Conservation (phyloP, 139 green algal genomes). For the Nannochloris sp. region DNA sequence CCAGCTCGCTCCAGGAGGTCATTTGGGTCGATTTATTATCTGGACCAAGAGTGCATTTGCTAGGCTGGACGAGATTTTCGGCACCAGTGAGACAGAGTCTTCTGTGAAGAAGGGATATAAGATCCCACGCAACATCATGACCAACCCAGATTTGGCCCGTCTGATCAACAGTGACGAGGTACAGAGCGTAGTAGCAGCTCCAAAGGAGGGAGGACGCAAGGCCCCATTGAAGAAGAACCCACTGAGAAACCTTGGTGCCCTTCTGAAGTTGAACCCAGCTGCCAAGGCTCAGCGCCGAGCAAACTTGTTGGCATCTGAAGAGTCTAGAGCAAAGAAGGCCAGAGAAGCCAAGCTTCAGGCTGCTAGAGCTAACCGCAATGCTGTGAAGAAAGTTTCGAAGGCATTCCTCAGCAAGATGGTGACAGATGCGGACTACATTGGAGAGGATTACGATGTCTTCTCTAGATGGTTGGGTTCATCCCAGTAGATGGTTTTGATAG, state of each 20-base stretch:
- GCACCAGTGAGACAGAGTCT: slow-evolving; percentile 52
- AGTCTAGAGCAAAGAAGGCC: slow-evolving; percentile 30
- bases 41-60: slow-evolving; percentile 96
- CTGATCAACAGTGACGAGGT: slow-evolving; percentile 98
- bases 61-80: slow-evolving; percentile 86
- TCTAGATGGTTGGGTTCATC: slow-evolving; percentile 53
- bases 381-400: slow-evolving; percentile 32
- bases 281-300: slow-evolving; percentile 57
- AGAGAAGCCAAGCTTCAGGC: slow-evolving; percentile 34
- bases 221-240: slow-evolving; percentile 95
- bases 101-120: slow-evolving; percentile 92
- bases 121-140: slow-evolving; percentile 79
- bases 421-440: slow-evolving; percentile 77
- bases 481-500: slow-evolving; percentile 1
- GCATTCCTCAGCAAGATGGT: slow-evolving; percentile 65
- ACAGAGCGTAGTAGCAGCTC: slow-evolving; percentile 63
- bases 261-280: slow-evolving; percentile 98
- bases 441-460: slow-evolving; percentile 90
- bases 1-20: slow-evolving; percentile 93
- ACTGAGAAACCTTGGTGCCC: slow-evolving; percentile 88
- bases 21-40: slow-evolving; percentile 95
- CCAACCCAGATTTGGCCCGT: slow-evolving; percentile 87
- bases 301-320: slow-evolving; percentile 44
- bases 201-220: slow-evolving; percentile 44
- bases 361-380: slow-evolving; percentile 28